These are phyloP conservation scores for Cicer cuneatum DNA, from an alignment of 306 rosid genomes.

Conservation along the genomic window DNA sequence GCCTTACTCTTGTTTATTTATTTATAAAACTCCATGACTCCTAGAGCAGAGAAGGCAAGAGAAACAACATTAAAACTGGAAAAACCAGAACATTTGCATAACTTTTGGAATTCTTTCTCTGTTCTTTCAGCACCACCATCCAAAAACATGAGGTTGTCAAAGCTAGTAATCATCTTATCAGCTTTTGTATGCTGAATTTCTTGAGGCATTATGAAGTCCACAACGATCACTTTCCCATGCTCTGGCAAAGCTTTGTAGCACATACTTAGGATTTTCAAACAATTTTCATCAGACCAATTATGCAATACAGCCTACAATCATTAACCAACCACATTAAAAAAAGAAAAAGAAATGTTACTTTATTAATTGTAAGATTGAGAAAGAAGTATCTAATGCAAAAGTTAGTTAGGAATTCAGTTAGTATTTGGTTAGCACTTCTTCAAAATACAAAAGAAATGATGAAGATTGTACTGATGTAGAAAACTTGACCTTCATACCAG, in stretches of 20 bases:
- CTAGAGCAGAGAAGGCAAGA: neutral
- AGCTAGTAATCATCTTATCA: slow-evolving; percentile 21
- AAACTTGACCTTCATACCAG: too few relatives aligned
- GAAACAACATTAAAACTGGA: slow-evolving; percentile 30
- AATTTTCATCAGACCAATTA: slow-evolving; percentile 37
- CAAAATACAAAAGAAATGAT: too few relatives aligned
- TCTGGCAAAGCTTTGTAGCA: slow-evolving; percentile 37
- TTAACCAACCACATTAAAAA: neutral
- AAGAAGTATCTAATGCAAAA: too few relatives aligned
- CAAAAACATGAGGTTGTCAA: slow-evolving; percentile 38
- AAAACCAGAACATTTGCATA: slow-evolving; percentile 38
- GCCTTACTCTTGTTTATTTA: neutral
- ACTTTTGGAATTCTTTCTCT: slow-evolving; percentile 31
- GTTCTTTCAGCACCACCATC: slow-evolving; percentile 41
- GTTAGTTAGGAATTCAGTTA: too few relatives aligned
- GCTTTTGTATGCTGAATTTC: neutral
- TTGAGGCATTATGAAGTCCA: slow-evolving; percentile 16
- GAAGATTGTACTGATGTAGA: too few relatives aligned
- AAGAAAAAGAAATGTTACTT: too few relatives aligned
- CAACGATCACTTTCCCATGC: slow-evolving; percentile 41
- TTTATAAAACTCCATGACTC: slow-evolving; percentile 34
- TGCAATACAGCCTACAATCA: slow-evolving; percentile 31
- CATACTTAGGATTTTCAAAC: slow-evolving; percentile 25
- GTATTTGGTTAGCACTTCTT: too few relatives aligned
- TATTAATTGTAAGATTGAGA: too few relatives aligned